These are phyloP conservation scores for Triangularia verruculosa DNA, from an alignment of 2,329 filamentous ascomycete species.

Conservation along the genomic window DNA sequence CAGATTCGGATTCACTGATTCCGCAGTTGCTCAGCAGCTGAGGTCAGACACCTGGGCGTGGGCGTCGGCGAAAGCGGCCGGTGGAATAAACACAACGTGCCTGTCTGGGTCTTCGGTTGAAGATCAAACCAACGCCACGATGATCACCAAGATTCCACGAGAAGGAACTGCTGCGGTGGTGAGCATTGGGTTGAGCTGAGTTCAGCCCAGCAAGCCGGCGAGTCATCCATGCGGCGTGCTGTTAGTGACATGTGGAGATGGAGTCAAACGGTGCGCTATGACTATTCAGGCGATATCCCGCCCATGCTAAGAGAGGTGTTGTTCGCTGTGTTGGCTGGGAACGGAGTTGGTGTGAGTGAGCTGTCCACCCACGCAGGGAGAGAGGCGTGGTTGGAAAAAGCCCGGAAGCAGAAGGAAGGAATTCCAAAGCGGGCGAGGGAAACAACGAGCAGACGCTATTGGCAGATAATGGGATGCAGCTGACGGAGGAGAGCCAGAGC, in stretches of 20 bases:
- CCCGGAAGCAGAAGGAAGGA: slow-evolving; percentile 3
- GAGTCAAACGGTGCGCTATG: not conserved
- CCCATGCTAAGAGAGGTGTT: no score
- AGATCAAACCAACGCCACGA: not conserved
- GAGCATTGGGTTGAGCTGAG: not conserved
- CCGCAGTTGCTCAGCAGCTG: not conserved
- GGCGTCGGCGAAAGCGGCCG: not conserved
- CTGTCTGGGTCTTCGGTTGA: not conserved
- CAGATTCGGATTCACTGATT: not conserved
- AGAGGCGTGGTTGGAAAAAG: not conserved
- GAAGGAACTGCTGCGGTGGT: not conserved
- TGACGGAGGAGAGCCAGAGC: not conserved
- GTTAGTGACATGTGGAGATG: not conserved
- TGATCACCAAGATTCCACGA: not conserved
- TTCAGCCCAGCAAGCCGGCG: not conserved
- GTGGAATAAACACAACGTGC: not conserved
- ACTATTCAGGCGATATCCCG: not conserved
- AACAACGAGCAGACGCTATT: not conserved
- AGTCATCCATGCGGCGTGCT: not conserved
- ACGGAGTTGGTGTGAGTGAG: no score
- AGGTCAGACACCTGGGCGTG: not conserved
- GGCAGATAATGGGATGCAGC: slow-evolving; percentile 1
- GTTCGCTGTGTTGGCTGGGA: not conserved
- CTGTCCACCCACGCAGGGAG: not conserved
- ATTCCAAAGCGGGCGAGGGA: slow-evolving; percentile 1